Evolutionary conservation across 306 rosid species (phyloP).

Genomic region (Canavalia ensiformis): DNA sequence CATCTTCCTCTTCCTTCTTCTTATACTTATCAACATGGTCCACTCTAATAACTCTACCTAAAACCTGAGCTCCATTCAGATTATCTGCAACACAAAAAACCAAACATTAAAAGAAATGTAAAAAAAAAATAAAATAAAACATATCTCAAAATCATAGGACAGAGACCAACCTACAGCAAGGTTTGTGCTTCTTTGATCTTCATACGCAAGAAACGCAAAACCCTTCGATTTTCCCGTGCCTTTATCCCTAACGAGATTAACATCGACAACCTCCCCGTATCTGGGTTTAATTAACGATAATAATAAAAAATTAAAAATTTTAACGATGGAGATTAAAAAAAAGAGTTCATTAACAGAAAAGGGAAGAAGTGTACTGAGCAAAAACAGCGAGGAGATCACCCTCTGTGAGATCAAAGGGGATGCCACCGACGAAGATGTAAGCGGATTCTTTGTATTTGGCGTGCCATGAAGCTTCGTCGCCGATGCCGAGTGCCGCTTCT

Average conservation of each 20-base stretch:
- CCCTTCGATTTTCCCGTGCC: slow-evolving; percentile 94
- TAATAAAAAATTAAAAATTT: background rate
- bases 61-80: slow-evolving; percentile 85
- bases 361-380: slow-evolving; percentile 70
- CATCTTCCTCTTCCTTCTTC: slow-evolving; percentile 96
- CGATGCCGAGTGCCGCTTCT: slow-evolving; percentile 82
- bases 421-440: slow-evolving; percentile 82
- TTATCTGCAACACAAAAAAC: slow-evolving; percentile 63
- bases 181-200: slow-evolving; percentile 92
- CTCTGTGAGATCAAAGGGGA: slow-evolving; percentile 93
- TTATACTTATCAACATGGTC: slow-evolving; percentile 87
- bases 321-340: background rate
- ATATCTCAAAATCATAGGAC: background rate
- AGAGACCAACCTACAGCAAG: slow-evolving; percentile 85
- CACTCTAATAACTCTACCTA: slow-evolving; percentile 85
- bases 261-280: slow-evolving; percentile 90
- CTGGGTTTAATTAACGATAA: slow-evolving; percentile 44
- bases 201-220: slow-evolving; percentile 88
- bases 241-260: slow-evolving; percentile 89
- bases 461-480: slow-evolving; percentile 92
- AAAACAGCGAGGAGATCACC: slow-evolving; percentile 95
- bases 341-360: background rate
- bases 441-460: slow-evolving; percentile 89
- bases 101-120: background rate
- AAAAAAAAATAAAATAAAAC: background rate